Percentiles rank a stretch among this genome's conserved stretches.
Evolutionary conservation across 2,329 filamentous ascomycete species (phyloP).

Genomic region (Whalleya microplaca): DNA sequence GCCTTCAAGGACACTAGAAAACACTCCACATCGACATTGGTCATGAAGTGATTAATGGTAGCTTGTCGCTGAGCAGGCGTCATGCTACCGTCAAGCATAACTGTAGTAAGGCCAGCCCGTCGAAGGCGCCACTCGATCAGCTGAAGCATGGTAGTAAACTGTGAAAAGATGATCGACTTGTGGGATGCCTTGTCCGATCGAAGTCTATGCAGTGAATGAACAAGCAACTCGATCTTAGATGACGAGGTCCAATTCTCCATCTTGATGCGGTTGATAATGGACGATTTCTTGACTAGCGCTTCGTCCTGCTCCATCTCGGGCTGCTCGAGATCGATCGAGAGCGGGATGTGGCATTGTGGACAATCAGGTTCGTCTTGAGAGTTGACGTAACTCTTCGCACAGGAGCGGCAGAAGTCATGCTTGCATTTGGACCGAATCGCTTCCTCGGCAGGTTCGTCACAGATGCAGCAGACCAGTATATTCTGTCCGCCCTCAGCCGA

Average conservation of each 20-base stretch:
- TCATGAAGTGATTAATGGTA: conserved; percentile 97
- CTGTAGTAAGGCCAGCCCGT: conserved; percentile 95
- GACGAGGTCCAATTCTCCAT: conserved; percentile 99
- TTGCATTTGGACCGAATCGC: conserved; percentile 89
- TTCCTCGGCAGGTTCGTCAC: conserved; percentile 94
- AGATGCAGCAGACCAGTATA: conserved; percentile 88
- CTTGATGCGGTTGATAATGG: conserved; percentile 97
- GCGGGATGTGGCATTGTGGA: conserved; percentile 86
- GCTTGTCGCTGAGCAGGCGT: conserved; percentile 90
- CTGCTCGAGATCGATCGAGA: conserved; percentile 92
- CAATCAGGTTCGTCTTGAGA: conserved; percentile 81
- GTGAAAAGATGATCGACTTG: conserved; percentile 97
- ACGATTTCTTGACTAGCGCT: conserved; percentile 84
- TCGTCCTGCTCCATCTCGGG: conserved; percentile 94
- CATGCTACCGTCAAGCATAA: conserved; percentile 98
- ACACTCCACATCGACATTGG: conserved; percentile 88
- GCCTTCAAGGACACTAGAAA: conserved; percentile 97
- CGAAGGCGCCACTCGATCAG: conserved; percentile 96
- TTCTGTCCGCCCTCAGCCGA: conserved; percentile 86
- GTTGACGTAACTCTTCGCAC: conserved; percentile 77
- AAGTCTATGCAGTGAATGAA: conserved; percentile 91
- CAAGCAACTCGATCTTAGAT: conserved; percentile 95
- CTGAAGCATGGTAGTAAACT: conserved; percentile 97
- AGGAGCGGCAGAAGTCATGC: conserved; percentile 88
- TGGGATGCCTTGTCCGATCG: conserved; percentile 90